phyloP scores from a whole-genome alignment of 495 filamentous ascomycete genomes.

The Aspergillus wentii region DNA sequence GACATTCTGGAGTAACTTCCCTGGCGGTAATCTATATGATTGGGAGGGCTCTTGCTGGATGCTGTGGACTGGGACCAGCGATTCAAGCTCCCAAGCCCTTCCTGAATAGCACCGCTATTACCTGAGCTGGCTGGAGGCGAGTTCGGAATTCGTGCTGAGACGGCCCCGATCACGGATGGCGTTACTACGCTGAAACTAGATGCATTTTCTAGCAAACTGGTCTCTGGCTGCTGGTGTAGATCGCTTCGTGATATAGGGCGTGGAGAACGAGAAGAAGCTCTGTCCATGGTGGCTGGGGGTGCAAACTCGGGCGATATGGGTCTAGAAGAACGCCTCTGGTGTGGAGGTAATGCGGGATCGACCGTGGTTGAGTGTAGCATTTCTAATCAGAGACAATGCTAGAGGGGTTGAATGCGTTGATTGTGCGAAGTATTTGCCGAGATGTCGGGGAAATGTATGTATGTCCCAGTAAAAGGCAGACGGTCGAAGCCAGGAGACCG shows the following conservation, averaged over 20 bases:
- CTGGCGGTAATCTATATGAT: slow-evolving; percentile 33
- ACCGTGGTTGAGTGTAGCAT: too few species aligned
- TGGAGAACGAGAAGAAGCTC: slow-evolving; percentile 1
- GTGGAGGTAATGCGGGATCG: too few species aligned
- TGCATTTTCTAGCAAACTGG: neutral
- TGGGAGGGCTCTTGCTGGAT: slow-evolving; percentile 59
- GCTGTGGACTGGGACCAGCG: slow-evolving; percentile 77
- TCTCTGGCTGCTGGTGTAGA: neutral
- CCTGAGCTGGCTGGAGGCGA: slow-evolving; percentile 10
- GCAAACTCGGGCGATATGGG: neutral
- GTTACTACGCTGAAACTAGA: slow-evolving; percentile 2
- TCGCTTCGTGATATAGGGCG: neutral
- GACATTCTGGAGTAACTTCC: slow-evolving; percentile 53
- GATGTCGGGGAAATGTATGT: too few species aligned
- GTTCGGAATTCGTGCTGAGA: slow-evolving; percentile 13
- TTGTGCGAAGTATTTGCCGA: too few species aligned
- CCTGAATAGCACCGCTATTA: slow-evolving; percentile 45
- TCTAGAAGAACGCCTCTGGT: slow-evolving; percentile 1
- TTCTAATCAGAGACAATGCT: too few species aligned
- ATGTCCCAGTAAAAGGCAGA: too few species aligned
- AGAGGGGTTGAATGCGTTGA: too few species aligned
- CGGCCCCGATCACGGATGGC: slow-evolving; percentile 4
- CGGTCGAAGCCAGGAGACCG: too few species aligned
- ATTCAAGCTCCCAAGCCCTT: slow-evolving; percentile 69
- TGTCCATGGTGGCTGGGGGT: neutral